Conservation (phyloP, 169 alveolate species). For the Eimeria brunetti region DNA sequence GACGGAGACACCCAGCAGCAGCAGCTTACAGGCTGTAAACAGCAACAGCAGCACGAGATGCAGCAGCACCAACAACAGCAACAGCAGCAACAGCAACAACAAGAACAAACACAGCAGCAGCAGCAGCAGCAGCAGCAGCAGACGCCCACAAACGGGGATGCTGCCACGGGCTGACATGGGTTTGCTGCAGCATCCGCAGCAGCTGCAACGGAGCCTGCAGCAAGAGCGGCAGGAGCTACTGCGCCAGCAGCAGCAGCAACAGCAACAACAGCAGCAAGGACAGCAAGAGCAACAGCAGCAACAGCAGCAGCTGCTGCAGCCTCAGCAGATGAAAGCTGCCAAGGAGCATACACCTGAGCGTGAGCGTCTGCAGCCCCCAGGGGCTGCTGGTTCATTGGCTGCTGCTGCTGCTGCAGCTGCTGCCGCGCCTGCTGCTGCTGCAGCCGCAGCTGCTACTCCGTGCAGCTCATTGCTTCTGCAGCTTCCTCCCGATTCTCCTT, state of each 20-base stretch:
- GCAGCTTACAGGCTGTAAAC: neutral
- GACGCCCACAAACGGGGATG: neutral
- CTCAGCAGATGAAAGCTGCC: neutral
- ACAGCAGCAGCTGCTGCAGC: slow-evolving; percentile 11
- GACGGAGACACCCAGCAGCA: neutral
- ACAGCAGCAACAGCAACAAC: neutral
- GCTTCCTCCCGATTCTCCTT: slow-evolving; percentile 3
- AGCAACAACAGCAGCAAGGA: no score
- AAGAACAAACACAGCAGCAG: neutral
- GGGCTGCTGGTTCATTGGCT: neutral
- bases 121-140: slow-evolving; percentile 52
- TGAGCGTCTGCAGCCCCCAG: neutral
- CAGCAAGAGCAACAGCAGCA: slow-evolving; percentile 1
- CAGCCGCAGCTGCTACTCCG: neutral
- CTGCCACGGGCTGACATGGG: neutral
- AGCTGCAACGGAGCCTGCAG: neutral
- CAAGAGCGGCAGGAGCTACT: neutral
- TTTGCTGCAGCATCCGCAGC: neutral
- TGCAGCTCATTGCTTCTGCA: slow-evolving; percentile 27
- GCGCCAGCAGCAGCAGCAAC: neutral
- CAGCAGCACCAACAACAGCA: neutral
- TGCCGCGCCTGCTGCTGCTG: neutral
- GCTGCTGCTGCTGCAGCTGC: neutral
- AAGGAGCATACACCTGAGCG: neutral
- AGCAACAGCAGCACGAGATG: neutral